Percentiles rank a stretch among this genome's conserved stretches.
These are phyloP conservation scores for Rhizomucor miehei DNA, from an alignment of 371 early-diverging fungal species.

Conservation along the genomic window DNA sequence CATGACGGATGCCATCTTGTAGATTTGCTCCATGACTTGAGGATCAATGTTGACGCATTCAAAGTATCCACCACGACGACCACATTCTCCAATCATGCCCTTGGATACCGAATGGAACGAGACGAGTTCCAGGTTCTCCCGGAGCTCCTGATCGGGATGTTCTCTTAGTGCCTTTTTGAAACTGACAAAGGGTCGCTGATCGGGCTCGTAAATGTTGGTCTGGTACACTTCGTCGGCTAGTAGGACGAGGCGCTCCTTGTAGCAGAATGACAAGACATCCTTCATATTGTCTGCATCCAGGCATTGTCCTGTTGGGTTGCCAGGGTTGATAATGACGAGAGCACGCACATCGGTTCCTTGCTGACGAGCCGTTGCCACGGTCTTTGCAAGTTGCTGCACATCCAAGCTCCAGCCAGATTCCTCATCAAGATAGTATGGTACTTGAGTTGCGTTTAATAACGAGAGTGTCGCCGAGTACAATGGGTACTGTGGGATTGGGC, in stretches of 20 bases:
- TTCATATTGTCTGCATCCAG: slow-evolving; percentile 79
- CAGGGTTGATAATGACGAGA: slow-evolving; percentile 96
- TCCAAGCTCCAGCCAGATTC: slow-evolving; percentile 80
- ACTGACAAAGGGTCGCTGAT: slow-evolving; percentile 85
- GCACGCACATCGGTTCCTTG: slow-evolving; percentile 88
- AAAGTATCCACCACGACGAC: slow-evolving; percentile 97
- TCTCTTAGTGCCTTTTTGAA: slow-evolving; percentile 85
- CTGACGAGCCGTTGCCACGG: slow-evolving; percentile 66
- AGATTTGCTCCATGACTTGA: slow-evolving; percentile 75
- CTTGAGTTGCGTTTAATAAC: slow-evolving; percentile 76
- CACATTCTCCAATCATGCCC: slow-evolving; percentile 98
- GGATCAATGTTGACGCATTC: slow-evolving; percentile 85
- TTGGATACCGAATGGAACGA: slow-evolving; percentile 97
- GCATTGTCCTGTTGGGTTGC: slow-evolving; percentile 97
- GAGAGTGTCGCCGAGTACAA: slow-evolving; percentile 96
- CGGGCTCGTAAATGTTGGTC: slow-evolving; percentile 86
- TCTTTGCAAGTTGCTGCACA: slow-evolving; percentile 55
- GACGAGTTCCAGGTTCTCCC: slow-evolving; percentile 75
- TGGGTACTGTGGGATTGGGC: slow-evolving; percentile 97
- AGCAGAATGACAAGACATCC: slow-evolving; percentile 87
- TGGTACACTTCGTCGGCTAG: slow-evolving; percentile 99
- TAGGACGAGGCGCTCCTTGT: slow-evolving; percentile 75
- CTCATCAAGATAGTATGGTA: slow-evolving; percentile 93
- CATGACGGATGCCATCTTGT: slow-evolving; percentile 91
- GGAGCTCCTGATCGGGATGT: slow-evolving; percentile 56